These are phyloP conservation scores for Amylostereum areolatum DNA, from an alignment of 1,284 basidiomycete species.

Conservation along the genomic window DNA sequence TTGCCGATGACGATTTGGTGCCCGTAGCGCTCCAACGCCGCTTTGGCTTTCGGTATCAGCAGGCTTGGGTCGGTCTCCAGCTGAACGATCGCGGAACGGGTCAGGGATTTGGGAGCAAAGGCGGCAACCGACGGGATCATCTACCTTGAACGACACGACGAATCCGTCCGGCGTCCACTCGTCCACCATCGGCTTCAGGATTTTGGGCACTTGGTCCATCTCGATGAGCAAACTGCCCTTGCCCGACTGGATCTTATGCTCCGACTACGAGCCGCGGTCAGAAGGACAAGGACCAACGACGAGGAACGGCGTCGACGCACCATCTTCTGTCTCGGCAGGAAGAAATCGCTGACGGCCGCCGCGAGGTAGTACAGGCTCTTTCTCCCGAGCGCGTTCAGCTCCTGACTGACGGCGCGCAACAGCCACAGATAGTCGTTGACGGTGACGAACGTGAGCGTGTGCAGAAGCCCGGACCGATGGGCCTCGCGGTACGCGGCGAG, in stretches of 20 bases:
- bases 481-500: conserved; percentile 81
- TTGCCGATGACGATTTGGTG: conserved; percentile 98
- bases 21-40: conserved; percentile 87
- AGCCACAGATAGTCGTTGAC: conserved; percentile 97
- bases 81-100: conserved; percentile 33
- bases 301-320: conserved; percentile 37
- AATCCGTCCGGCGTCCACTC: conserved; percentile 92
- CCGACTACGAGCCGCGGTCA: conserved; percentile 50
- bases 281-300: too few relatives aligned
- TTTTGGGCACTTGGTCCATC: conserved; percentile 99
- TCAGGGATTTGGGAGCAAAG: conserved; percentile 1
- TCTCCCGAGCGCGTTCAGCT: conserved; percentile 63
- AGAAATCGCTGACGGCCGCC: conserved; percentile 97
- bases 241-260: conserved; percentile 97
- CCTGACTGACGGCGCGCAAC: conserved; percentile 75
- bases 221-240: conserved; percentile 91
- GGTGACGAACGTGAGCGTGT: conserved; percentile 88
- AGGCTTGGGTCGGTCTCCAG: conserved; percentile 87
- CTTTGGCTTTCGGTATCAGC: conserved; percentile 86
- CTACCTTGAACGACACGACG: conserved; percentile 95
- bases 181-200: conserved; percentile 86
- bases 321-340: conserved; percentile 86
- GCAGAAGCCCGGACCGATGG: conserved; percentile 66
- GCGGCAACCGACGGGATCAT: conserved; percentile 5
- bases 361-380: conserved; percentile 93